phyloP scores from a whole-genome alignment of 2,329 filamentous ascomycete genomes.

The Calonectria naviculata region DNA sequence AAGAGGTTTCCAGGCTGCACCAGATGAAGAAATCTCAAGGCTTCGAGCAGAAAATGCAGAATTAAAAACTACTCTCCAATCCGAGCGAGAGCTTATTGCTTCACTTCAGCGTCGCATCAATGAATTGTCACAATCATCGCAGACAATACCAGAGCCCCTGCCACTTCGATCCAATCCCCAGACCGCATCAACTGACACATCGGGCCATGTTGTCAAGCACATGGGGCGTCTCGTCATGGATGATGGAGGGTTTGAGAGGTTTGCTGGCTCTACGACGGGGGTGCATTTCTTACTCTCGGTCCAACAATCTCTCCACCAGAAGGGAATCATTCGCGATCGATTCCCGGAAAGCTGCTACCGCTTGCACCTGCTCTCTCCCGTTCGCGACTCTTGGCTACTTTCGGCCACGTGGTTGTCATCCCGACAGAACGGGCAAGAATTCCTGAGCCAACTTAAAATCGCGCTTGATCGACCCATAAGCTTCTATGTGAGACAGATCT shows the following conservation, averaged over 20 bases:
- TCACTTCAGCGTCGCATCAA: not conserved
- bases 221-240: not conserved
- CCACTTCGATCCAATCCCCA: not conserved
- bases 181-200: not conserved
- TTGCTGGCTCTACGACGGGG: not conserved
- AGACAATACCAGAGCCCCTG: not conserved
- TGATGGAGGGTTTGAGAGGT: not conserved
- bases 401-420: not conserved
- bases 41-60: not conserved
- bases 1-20: not conserved
- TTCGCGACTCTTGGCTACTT: not conserved
- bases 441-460: not conserved
- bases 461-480: not conserved
- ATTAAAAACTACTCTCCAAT: not conserved
- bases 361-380: not conserved
- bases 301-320: not conserved
- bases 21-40: not conserved
- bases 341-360: conserved; percentile 1
- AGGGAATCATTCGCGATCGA: not conserved
- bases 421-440: not conserved
- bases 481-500: not conserved
- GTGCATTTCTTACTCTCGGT: not conserved
- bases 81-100: not conserved
- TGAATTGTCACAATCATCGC: not conserved
- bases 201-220: not conserved